These are phyloP conservation scores for Venturia nashicola DNA, from an alignment of 2,329 filamentous ascomycete species.

Conservation along the genomic window DNA sequence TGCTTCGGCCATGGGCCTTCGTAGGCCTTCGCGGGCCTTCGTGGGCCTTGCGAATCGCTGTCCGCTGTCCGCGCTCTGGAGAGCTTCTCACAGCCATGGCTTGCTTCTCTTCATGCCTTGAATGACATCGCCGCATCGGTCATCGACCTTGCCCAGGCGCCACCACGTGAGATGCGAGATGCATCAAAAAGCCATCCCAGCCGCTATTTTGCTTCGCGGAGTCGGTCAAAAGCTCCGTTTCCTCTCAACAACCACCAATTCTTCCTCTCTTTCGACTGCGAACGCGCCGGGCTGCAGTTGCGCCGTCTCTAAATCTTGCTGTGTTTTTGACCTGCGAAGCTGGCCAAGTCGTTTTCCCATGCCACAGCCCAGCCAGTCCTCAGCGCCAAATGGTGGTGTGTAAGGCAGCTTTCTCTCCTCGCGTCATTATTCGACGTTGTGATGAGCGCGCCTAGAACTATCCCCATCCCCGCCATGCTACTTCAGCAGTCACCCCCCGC, in stretches of 20 bases:
- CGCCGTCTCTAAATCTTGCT: neutral
- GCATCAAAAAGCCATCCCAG: neutral
- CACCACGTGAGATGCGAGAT: constrained; percentile 2
- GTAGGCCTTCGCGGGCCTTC: neutral
- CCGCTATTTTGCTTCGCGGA: constrained; percentile 1
- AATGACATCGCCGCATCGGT: neutral
- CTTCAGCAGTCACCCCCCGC: neutral
- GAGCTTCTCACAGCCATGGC: neutral
- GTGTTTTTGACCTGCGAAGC: neutral
- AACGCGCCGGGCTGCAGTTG: neutral
- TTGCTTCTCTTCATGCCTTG: neutral
- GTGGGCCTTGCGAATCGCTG: neutral
- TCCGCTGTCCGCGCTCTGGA: neutral
- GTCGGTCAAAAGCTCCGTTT: constrained; percentile 1
- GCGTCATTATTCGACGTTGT: neutral
- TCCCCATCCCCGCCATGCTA: neutral
- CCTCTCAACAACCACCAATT: neutral
- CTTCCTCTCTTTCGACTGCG: neutral
- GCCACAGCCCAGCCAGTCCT: neutral
- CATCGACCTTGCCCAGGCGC: neutral
- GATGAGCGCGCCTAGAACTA: neutral
- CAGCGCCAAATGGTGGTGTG: neutral
- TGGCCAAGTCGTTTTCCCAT: neutral
- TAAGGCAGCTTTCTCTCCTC: neutral
- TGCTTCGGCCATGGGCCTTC: neutral